Percentiles rank a stretch among this genome's conserved stretches.
Evolutionary conservation across 148 eudicot species (phyloP).

Genomic region (Persicaria maculosa): DNA sequence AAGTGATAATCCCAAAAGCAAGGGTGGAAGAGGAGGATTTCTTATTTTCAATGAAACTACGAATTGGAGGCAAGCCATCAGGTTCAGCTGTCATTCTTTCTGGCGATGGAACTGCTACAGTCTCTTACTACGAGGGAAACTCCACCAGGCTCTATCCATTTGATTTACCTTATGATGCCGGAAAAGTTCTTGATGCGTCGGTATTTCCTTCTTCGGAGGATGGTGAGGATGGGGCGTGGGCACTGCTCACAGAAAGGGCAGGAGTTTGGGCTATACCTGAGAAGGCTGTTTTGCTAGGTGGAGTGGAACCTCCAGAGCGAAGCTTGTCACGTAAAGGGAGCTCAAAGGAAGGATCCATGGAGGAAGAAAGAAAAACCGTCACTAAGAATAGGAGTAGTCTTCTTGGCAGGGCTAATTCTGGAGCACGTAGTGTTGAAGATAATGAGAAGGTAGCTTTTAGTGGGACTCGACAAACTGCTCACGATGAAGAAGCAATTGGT

Average conservation of each 20-base stretch:
- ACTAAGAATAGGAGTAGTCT: constrained; percentile 37
- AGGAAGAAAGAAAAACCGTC: constrained; percentile 48
- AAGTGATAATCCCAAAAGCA: constrained; percentile 83
- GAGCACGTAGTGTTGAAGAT: constrained; percentile 44
- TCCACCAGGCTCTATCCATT: constrained; percentile 78
- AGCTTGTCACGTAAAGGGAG: constrained; percentile 97
- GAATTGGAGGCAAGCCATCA: constrained; percentile 87
- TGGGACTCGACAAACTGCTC: constrained; percentile 53
- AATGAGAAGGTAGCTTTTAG: constrained; percentile 43
- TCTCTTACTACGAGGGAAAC: constrained; percentile 61
- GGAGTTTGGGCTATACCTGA: constrained; percentile 99
- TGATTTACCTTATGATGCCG: constrained; percentile 96
- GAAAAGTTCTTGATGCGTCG: constrained; percentile 92
- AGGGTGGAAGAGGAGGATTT: constrained; percentile 86
- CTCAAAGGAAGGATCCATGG: constrained; percentile 68
- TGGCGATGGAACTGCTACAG: constrained; percentile 95
- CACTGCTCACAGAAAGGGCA: constrained; percentile 90
- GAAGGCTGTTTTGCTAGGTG: constrained; percentile 86
- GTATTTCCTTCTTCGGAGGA: constrained; percentile 73
- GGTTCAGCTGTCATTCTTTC: constrained; percentile 90
- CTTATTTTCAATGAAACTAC: constrained; percentile 81
- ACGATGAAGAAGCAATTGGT: constrained; percentile 90
- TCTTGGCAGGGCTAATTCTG: constrained; percentile 53
- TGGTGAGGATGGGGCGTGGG: constrained; percentile 81
- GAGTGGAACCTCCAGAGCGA: constrained; percentile 94